Evolutionary conservation across 139 green algal genomes (phyloP).

Genomic region (Prasinococcaceae sp.): DNA sequence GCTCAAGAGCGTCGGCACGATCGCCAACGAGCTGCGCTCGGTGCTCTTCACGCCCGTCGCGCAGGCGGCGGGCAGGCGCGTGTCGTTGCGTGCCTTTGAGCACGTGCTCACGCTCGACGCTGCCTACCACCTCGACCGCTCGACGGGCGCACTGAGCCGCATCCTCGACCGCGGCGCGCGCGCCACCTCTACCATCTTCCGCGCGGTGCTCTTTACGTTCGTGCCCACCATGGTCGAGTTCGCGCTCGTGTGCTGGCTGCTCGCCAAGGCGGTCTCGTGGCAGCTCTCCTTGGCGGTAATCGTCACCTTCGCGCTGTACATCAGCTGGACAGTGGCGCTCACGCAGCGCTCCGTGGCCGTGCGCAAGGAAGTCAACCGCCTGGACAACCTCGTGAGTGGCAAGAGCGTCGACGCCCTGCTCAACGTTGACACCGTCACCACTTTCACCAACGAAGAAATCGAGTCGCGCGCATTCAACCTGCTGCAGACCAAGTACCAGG

Average conservation of each 20-base stretch:
- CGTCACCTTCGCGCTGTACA: constrained; percentile 71
- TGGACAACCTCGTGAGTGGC: constrained; percentile 74
- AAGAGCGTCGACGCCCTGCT: constrained; percentile 85
- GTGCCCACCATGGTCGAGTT: constrained; percentile 80
- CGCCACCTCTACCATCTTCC: constrained; percentile 80
- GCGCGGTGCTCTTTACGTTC: constrained; percentile 84
- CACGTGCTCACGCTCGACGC: constrained; percentile 72
- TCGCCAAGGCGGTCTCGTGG: constrained; percentile 28
- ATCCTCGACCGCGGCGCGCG: constrained; percentile 84
- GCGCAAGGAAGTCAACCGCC: constrained; percentile 51
- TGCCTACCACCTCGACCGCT: constrained; percentile 67
- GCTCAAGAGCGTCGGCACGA: constrained; percentile 32
- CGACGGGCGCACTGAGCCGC: constrained; percentile 64
- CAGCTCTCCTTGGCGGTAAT: constrained; percentile 47
- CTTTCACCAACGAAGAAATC: constrained; percentile 13
- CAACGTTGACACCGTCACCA: constrained; percentile 78
- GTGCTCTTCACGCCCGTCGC: constrained; percentile 64
- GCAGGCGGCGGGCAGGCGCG: constrained; percentile 34
- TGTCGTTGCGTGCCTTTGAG: constrained; percentile 55
- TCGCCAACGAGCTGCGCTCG: constrained; percentile 61
- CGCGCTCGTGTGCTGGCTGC: constrained; percentile 58
- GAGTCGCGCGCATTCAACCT: constrained; percentile 4
- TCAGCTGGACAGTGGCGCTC: constrained; percentile 62
- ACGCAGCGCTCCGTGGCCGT: constrained; percentile 36
- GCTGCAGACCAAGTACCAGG: constrained; percentile 3